Base-by-base conservation (phyloP, 129 eudicot species). In the Tagetes patula region DNA sequence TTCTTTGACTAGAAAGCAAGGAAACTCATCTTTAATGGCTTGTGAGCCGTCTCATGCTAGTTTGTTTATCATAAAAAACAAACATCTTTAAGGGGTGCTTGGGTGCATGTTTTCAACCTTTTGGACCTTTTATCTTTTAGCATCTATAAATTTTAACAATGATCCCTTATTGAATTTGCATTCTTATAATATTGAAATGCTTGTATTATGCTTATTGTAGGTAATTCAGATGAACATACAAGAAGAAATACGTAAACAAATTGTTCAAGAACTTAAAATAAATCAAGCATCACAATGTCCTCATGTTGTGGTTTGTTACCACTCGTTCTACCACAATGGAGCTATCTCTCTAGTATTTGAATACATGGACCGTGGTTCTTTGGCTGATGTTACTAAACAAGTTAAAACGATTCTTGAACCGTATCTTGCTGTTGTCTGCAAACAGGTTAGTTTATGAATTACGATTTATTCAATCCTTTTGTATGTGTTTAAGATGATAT, bases 201-300 rank as follows among this genome's bases (percentile, higher is more conserved):
- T 58, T 65, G 31, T 10, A 58, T 41, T 66, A 36, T 53, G 67
- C 30, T 73, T 20, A 70, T 84, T 40, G 43, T 40, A 94, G 98
- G 96, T 90, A 69, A 94, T 94, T 80, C 98, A 90, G 94, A 94
- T 94, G 98, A 94, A 83, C 82, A 88, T 94, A 83, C 98, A 94
- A 82, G 98, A 94, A 71, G 97, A 90, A 36, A 87, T 94, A 41
- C 96, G 98, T 42, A 94, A 90, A 77, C 98, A 94, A 72, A 94
- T 94, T 59, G 98, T 94, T 71, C 98, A 94, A 81, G 98, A 94
- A 80, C 87, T 94, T 67, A 94, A 90, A 81, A 94, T 94, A 41
- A 94, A 94, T 79, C 97, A 94, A 80, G 88, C 96, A 61, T 83
- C 98, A 68, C 94, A 94, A 82, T 94, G 98, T 70, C 81, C 93